Evolutionary conservation across 2,329 filamentous ascomycete genomes (phyloP).

Genomic region (Colletotrichum navitas): DNA sequence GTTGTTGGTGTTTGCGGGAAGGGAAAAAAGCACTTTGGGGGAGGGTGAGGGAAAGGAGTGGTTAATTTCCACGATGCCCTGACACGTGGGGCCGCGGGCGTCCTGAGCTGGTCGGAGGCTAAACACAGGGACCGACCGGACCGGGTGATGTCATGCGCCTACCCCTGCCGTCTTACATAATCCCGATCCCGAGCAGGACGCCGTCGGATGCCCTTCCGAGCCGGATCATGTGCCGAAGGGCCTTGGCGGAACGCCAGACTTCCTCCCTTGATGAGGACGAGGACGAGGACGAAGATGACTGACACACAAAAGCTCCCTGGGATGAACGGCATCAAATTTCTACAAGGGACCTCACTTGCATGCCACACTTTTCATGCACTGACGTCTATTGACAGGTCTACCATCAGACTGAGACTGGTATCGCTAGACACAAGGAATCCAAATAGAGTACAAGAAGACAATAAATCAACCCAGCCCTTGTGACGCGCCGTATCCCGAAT

Average conservation of each 20-base stretch:
- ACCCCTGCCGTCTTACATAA: constrained; percentile 9
- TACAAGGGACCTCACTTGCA: neutral
- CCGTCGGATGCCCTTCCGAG: constrained; percentile 10
- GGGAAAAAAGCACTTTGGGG: neutral
- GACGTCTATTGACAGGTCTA: constrained; percentile 40
- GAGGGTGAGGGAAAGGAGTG: constrained; percentile 6
- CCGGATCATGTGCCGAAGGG: constrained; percentile 13
- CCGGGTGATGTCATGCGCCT: constrained; percentile 36
- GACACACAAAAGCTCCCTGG: neutral
- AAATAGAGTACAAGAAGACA: constrained; percentile 40
- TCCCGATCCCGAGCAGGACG: constrained; percentile 14
- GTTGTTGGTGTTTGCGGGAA: neutral
- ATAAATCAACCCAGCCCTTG: constrained; percentile 21
- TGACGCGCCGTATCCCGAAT: constrained; percentile 20
- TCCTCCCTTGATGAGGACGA: neutral
- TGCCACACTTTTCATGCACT: neutral
- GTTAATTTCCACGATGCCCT: constrained; percentile 31
- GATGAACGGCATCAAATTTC: neutral
- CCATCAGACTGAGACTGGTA: constrained; percentile 36
- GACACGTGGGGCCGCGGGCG: constrained; percentile 28
- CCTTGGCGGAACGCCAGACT: neutral
- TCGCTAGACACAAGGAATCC: constrained; percentile 35
- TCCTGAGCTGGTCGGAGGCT: constrained; percentile 23
- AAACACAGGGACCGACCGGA: constrained; percentile 6
- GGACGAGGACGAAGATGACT: neutral